Base-by-base conservation (phyloP, 768 basidiomycete species). In the Mrakia hoshinonis region DNA sequence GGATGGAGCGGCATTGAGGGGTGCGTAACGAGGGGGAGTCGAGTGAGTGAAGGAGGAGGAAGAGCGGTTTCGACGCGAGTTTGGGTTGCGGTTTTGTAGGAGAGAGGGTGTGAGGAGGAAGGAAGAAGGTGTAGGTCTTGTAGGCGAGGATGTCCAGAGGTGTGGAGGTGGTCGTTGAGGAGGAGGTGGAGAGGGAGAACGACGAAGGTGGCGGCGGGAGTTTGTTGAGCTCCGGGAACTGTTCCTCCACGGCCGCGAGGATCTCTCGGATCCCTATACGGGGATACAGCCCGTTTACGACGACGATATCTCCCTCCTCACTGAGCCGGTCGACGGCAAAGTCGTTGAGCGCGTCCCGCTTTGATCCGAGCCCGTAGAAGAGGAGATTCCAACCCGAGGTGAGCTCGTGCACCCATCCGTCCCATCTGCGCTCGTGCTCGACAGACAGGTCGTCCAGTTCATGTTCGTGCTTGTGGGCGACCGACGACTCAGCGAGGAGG, bases 291-390 rank as follows among this genome's bases (percentile, higher is more conserved):
- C 86, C 91, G 75, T 95, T 90, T 31, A 87, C 84, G 26, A 93
- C 82, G 68, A 91, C 84, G 54, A 91, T 87, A 73, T 90, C 84
- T 0, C 92, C 91, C 0, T 77, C 79, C 67, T 82, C 84, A 9
- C 84, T 79, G 73, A 89, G 85, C 26, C 80, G 77, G 0, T 83
- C 80, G 4, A 78, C 81, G 1, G 89, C 91, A 69, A 96, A 90
- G 26, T 85, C 81, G 77, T 95, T 90, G 39, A 99, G 81, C 11
- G 89, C 74, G 22, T 77, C 78, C 68, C 91, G 83, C 78, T 99
- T 99, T 24, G 91, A 94, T 6, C 95, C 95, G 76, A 87, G 85
- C 0, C 95, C 95, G 76, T 92, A 91, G 79, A 91, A 87, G 24
- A 94, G 79, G 54, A 97, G 81, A 78, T 91, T 93, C 83, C 92